A percentile compares a stretch with the other conserved stretches of the same genome.
Conservation (phyloP, 345 rosid species). For the Salix brachista region DNA sequence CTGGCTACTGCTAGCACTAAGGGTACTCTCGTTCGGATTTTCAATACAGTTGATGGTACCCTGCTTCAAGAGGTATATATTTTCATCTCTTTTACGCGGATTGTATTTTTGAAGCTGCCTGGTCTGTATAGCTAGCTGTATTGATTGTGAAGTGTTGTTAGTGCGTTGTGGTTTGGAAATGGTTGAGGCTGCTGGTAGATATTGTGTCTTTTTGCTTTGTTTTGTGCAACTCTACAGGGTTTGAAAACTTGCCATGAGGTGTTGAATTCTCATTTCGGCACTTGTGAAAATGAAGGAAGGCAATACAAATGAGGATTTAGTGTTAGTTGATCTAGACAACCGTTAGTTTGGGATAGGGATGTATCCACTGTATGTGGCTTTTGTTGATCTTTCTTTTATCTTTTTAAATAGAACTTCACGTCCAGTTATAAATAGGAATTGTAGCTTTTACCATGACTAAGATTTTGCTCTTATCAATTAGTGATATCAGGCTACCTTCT, state of each 20-base stretch:
- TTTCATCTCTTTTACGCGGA: not conserved
- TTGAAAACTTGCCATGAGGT: not conserved
- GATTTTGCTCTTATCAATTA: not conserved
- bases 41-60: slow-evolving; percentile 69
- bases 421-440: not conserved
- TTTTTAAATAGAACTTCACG: not conserved
- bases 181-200: not conserved
- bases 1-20: slow-evolving; percentile 86
- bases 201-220: not conserved
- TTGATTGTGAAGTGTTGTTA: not conserved
- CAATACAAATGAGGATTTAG: not conserved
- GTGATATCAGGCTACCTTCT: not conserved
- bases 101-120: not conserved
- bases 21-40: slow-evolving; percentile 82
- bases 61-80: slow-evolving; percentile 70
- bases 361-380: not conserved
- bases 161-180: not conserved
- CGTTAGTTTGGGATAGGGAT: not conserved
- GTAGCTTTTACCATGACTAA: too few relatives aligned
- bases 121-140: not conserved
- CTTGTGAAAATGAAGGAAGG: not conserved
- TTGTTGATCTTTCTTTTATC: not conserved
- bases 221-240: not conserved
- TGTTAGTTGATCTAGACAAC: not conserved
- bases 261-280: not conserved